A percentile compares a stretch with the other conserved stretches of the same genome.
phyloP scores from a whole-genome alignment of 139 green algal genomes.

The Pseudopediastrum boryanum region DNA sequence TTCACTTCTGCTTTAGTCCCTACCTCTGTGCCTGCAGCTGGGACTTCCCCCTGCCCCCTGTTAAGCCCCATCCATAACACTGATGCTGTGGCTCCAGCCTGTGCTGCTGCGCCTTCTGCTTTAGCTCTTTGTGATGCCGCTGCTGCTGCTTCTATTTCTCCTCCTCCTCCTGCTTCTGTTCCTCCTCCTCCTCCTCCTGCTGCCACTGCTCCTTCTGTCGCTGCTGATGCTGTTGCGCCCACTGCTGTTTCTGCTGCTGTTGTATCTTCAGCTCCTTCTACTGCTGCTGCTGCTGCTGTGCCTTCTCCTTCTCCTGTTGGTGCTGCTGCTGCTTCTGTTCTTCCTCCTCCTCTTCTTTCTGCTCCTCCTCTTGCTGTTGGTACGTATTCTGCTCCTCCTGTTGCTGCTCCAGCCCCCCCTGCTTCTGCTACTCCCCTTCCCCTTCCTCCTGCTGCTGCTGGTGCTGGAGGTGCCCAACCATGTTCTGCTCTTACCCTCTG shows the following conservation, averaged over 20 bases:
- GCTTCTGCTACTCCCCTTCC: neutral
- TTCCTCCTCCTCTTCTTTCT: too few species aligned
- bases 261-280: neutral
- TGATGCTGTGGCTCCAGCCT: too few species aligned
- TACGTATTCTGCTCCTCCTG: neutral
- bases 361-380: neutral
- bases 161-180: neutral
- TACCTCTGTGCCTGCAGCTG: neutral
- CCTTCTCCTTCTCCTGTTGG: neutral
- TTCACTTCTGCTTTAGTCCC: neutral
- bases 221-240: neutral
- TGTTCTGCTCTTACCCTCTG: too few species aligned
- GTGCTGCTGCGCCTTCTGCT: neutral
- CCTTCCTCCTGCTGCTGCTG: neutral
- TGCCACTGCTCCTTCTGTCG: neutral
- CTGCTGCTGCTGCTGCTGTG: neutral
- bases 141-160: neutral
- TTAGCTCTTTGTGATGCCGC: neutral
- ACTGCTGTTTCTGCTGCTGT: slow-evolving; percentile 23
- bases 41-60: too few species aligned
- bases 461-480: slow-evolving; percentile 7
- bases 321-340: neutral
- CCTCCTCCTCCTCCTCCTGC: neutral
- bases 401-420: neutral
- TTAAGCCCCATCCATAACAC: too few species aligned